Percentiles rank a stretch among this genome's conserved stretches.
phyloP scores from a whole-genome alignment of 73 alveolate species.

The Paramecium octaurelia region DNA sequence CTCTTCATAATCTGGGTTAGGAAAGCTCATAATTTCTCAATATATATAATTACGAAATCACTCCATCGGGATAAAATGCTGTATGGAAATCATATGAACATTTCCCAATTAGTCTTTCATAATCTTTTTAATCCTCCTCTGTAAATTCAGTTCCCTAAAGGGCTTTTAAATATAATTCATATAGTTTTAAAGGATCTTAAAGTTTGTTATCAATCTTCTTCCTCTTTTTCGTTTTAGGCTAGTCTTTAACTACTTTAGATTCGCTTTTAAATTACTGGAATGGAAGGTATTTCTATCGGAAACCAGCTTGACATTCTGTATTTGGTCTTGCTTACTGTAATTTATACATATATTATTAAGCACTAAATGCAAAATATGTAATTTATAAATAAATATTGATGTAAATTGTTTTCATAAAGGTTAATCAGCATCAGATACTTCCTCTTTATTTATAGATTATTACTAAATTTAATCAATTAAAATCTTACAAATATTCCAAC shows the following conservation, averaged over 20 bases:
- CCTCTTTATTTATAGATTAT: not conserved
- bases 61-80: not conserved
- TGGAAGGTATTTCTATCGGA: not conserved
- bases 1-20: not conserved
- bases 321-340: not conserved
- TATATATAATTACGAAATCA: not conserved
- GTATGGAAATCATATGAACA: not conserved
- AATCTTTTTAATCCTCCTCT: not conserved
- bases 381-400: not conserved
- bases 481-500: slow-evolving; percentile 5
- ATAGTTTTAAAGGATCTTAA: not conserved
- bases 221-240: not conserved
- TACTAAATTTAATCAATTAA: not conserved
- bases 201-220: not conserved
- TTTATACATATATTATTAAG: not conserved
- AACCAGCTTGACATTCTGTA: not conserved
- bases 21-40: not conserved
- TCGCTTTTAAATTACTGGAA: not conserved
- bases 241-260: not conserved
- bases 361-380: not conserved
- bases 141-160: not conserved
- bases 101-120: not conserved
- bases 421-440: slow-evolving; percentile 44
- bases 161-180: not conserved
- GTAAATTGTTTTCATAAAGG: not conserved